Percentiles rank a stretch among this genome's conserved stretches.
Conservation (phyloP, 768 basidiomycete genomes). For the Tylopilus sp. region DNA sequence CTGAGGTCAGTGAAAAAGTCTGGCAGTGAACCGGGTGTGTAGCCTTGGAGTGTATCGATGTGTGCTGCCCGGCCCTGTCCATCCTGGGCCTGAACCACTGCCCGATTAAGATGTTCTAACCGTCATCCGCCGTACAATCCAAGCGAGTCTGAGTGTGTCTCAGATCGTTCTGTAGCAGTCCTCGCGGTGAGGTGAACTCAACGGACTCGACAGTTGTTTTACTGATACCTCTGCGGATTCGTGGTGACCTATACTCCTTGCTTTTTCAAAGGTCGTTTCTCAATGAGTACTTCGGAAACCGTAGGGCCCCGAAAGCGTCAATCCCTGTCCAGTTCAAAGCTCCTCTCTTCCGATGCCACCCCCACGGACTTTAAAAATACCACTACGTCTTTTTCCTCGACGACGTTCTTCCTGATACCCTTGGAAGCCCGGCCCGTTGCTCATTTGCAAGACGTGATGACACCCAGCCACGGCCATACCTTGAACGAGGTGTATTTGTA, state of each 20-base stretch:
- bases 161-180: no score
- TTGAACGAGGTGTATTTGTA: conserved; percentile 66
- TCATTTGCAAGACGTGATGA: conserved; percentile 57
- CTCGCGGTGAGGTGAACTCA: no score
- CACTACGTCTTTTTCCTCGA: conserved; percentile 52
- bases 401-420: conserved; percentile 51
- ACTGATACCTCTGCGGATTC: conserved; percentile 93
- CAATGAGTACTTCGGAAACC: conserved; percentile 58
- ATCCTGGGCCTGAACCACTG: no score
- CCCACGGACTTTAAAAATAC: conserved; percentile 75
- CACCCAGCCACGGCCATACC: conserved; percentile 66
- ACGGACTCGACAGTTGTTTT: conserved; percentile 57
- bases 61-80: no score
- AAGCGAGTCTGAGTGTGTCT: no score
- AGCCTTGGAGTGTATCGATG: no score
- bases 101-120: no score
- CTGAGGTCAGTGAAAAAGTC: no score
- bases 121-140: no score
- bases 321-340: conserved; percentile 64
- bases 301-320: conserved; percentile 2
- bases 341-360: conserved; percentile 90
- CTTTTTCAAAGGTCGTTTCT: conserved; percentile 77
- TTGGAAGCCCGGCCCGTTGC: conserved; percentile 27
- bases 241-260: conserved; percentile 86
- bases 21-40: no score